phyloP scores from a whole-genome alignment of 441 rosid genomes.

The Jatropha podagrica region DNA sequence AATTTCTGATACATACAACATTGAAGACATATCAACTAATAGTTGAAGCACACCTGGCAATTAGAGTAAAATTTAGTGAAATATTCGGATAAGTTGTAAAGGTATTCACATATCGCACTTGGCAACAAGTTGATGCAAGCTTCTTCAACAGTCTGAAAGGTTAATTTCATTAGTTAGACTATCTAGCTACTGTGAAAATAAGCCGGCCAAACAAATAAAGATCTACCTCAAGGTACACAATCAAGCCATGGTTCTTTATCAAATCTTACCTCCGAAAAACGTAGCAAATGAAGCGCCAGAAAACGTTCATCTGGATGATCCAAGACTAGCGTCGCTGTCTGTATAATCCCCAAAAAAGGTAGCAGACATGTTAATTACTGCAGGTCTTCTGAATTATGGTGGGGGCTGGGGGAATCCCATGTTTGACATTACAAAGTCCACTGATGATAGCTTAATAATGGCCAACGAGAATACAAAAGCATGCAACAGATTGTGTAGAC shows the following conservation, averaged over 20 bases:
- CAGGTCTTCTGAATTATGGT: background rate
- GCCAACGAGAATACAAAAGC: background rate
- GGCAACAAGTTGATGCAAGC: conserved; percentile 71
- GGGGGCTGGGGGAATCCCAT: background rate
- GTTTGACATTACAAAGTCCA: background rate
- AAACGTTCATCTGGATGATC: conserved; percentile 63
- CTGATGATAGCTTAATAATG: background rate
- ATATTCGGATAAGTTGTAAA: conserved; percentile 61
- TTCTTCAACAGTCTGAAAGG: conserved; percentile 70
- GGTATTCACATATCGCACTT: conserved; percentile 68
- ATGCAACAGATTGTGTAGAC: background rate
- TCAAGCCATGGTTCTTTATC: no score
- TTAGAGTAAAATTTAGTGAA: conserved; percentile 68
- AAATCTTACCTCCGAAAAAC: conserved; percentile 61
- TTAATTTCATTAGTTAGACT: background rate
- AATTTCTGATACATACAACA: no score
- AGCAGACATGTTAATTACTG: background rate
- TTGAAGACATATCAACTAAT: no score
- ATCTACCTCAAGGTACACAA: no score
- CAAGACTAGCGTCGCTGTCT: conserved; percentile 56
- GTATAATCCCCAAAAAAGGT: conserved; percentile 16
- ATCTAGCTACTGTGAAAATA: background rate
- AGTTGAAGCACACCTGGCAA: conserved; percentile 52
- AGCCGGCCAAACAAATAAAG: background rate
- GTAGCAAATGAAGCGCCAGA: conserved; percentile 74